phyloP scores from a whole-genome alignment of 202 grass and related monocot species.

The Eragrostis tef region DNA sequence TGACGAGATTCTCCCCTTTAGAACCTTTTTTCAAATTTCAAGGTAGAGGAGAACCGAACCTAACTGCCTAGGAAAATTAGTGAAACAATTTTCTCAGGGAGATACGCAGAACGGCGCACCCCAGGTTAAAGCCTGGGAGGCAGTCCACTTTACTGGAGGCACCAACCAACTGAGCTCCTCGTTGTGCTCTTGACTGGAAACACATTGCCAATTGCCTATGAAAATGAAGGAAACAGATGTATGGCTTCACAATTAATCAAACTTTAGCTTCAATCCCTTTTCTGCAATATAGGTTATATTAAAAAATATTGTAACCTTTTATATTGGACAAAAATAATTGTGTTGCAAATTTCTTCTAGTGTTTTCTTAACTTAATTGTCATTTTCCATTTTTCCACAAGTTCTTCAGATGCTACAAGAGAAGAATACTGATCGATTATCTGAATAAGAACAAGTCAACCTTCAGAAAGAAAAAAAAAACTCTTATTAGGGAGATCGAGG shows the following conservation, averaged over 20 bases:
- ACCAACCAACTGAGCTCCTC: no score
- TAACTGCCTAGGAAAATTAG: no score
- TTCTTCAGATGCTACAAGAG: constrained; percentile 7
- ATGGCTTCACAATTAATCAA: no score
- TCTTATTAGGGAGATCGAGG: background rate
- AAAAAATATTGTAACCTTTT: background rate
- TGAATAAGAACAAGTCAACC: background rate
- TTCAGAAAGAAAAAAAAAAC: background rate
- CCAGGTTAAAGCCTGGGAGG: background rate
- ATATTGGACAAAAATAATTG: constrained; percentile 7
- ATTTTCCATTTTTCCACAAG: background rate
- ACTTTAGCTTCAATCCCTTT: background rate
- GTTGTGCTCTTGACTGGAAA: no score
- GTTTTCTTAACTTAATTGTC: background rate
- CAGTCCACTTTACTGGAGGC: background rate
- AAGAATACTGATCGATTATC: background rate
- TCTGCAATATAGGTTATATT: background rate
- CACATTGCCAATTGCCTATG: background rate
- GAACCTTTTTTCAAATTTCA: background rate
- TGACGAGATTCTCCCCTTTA: background rate
- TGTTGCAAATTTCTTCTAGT: background rate
- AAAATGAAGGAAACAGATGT: background rate
- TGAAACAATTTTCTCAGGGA: background rate
- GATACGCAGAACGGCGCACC: background rate
- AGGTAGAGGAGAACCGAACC: background rate